phyloP scores from a whole-genome alignment of 768 basidiomycete genomes.

The Mycena vitilis region DNA sequence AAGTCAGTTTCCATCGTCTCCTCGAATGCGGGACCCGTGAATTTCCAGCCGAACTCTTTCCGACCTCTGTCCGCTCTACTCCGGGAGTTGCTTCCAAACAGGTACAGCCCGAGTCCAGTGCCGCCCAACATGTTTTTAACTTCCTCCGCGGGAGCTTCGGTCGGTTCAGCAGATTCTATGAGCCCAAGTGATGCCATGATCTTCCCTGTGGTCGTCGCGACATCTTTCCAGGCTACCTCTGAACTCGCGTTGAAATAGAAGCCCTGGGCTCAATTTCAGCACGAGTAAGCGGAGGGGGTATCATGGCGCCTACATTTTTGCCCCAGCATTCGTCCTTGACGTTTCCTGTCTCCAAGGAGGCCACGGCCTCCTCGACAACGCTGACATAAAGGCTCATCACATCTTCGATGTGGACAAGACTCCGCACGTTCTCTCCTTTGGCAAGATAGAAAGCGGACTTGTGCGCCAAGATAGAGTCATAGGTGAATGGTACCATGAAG shows the following conservation, averaged over 20 bases:
- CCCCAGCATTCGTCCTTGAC: constrained; percentile 24
- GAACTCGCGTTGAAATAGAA: constrained; percentile 25
- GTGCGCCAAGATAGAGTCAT: constrained; percentile 10
- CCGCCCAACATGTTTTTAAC: constrained; percentile 10
- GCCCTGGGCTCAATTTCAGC: constrained; percentile 10
- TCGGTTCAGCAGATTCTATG: constrained; percentile 19
- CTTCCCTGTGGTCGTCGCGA: constrained; percentile 17
- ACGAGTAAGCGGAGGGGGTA: background rate
- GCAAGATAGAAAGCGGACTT: constrained; percentile 21
- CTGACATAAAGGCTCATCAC: constrained; percentile 28
- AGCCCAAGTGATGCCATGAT: constrained; percentile 23
- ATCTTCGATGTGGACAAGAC: constrained; percentile 26
- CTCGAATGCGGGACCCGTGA: background rate
- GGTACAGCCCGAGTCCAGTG: constrained; percentile 5
- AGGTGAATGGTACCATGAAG: constrained; percentile 25
- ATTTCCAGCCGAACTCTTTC: constrained; percentile 20
- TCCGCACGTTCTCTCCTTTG: constrained; percentile 22
- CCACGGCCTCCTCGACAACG: constrained; percentile 25
- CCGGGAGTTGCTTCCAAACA: constrained; percentile 26
- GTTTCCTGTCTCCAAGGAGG: constrained; percentile 10
- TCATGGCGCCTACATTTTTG: constrained; percentile 9
- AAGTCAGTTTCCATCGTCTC: constrained; percentile 24
- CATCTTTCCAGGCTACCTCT: constrained; percentile 26
- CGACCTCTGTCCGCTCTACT: constrained; percentile 23
- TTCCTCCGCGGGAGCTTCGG: constrained; percentile 4